phyloP scores from a whole-genome alignment of 768 basidiomycete genomes.

The Auriscalpium orientale region DNA sequence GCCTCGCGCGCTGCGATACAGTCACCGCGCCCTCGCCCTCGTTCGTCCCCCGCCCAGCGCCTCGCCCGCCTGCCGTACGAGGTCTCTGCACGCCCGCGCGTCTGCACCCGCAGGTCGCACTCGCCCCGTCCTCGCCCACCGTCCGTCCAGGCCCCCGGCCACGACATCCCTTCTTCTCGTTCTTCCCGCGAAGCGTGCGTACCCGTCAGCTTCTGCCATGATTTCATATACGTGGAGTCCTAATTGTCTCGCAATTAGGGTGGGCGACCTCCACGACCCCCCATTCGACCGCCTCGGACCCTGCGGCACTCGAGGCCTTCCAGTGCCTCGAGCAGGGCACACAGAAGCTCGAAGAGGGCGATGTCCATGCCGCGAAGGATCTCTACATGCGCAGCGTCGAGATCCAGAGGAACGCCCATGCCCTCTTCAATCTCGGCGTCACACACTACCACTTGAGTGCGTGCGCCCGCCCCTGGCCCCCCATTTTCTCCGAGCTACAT shows the following conservation, averaged over 20 bases:
- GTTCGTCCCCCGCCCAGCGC: background rate
- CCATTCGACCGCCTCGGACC: slow-evolving; percentile 77
- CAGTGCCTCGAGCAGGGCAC: slow-evolving; percentile 79
- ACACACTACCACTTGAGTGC: slow-evolving; percentile 85
- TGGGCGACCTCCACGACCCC: slow-evolving; percentile 77
- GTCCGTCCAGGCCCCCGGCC: slow-evolving; percentile 1
- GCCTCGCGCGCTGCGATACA: too few species aligned
- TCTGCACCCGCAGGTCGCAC: background rate
- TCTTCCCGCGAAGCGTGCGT: background rate
- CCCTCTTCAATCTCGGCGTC: slow-evolving; percentile 83
- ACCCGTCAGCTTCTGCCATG: background rate
- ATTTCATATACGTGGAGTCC: slow-evolving; percentile 12
- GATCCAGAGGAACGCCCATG: slow-evolving; percentile 72
- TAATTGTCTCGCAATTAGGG: slow-evolving; percentile 35
- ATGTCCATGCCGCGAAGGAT: slow-evolving; percentile 68
- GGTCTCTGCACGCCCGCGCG: background rate
- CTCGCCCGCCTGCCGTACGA: background rate
- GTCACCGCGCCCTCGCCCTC: too few species aligned
- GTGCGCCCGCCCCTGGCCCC: slow-evolving; percentile 22
- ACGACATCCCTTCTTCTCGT: background rate
- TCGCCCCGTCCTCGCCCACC: background rate
- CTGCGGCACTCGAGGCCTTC: slow-evolving; percentile 73
- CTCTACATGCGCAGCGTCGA: slow-evolving; percentile 75
- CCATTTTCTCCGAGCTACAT: background rate
- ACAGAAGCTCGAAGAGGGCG: slow-evolving; percentile 78